Base-by-base conservation (phyloP, 208 protist species). In the Trypanosomatidae sp. region DNA sequence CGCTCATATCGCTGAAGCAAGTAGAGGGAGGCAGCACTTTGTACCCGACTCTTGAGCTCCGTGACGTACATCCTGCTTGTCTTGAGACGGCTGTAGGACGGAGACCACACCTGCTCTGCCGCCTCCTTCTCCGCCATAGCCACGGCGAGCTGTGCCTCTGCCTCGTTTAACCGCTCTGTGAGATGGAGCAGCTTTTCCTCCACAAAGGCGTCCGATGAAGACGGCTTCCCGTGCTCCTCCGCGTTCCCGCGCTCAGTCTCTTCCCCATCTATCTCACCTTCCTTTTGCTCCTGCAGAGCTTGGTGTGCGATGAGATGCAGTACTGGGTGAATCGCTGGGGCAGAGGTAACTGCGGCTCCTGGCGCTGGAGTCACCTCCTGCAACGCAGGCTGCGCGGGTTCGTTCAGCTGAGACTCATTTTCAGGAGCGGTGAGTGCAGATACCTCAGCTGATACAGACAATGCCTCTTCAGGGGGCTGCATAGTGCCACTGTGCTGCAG, bases 1-100 rank as follows among this genome's bases (percentile, higher is more conserved):
- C 91, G 77, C 68, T 96, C 91, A 65, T 85, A 80, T 5, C 73
- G 79, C 77, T 90, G 74, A 53, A 90, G 82, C n/a, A 77, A 30
- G 66, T 85, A 88, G 15, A 94, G 84, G 17, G 74, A 82, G 47
- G 81, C 52, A n/a, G 89, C 89, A 5, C 72, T 78, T 22, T 59
- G 62, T 13, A 89, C 58, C 6, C 89, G 83, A 33, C 73, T 56
- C 71, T 83, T 68, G 62, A 95, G 70, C 19, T 83, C 66, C 25
- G 72, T 71, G 9, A 93, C 44, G 46, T 86, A 88, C 12, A 44
- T 47, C 7, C 78, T 71, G 22, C 49, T 68, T n/a, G 81, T 81
- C 69, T 85, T 87, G 19, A 85, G 72, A 7, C 83, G 73, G 30
- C 73, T 76, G 77, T 87, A 78, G 17, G 70, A 66, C 7, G 78